Evolutionary conservation across 129 eudicot species (phyloP).

Genomic region (Artemisia argyi): DNA sequence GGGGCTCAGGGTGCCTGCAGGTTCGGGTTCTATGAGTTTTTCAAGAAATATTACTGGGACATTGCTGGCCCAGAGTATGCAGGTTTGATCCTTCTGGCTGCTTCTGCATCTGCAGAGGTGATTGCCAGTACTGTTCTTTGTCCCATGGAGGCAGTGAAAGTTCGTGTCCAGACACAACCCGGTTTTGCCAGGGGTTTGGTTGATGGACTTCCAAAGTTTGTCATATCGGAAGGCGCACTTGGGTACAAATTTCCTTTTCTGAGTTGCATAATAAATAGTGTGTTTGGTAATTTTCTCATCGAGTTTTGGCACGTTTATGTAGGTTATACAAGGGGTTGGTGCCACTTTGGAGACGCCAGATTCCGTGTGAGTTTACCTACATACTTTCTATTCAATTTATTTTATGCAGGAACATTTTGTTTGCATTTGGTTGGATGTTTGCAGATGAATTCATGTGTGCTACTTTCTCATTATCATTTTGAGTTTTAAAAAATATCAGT

Average conservation of each 20-base stretch:
- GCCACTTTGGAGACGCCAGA: conserved; percentile 90
- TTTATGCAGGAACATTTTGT: conserved; percentile 1
- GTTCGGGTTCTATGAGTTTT: conserved; percentile 40
- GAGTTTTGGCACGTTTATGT: conserved; percentile 22
- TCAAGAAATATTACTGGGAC: conserved; percentile 84
- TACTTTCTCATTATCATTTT: neutral
- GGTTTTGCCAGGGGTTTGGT: conserved; percentile 78
- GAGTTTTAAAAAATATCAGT: too few relatives aligned
- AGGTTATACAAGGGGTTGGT: conserved; percentile 85
- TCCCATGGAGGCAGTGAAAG: conserved; percentile 85
- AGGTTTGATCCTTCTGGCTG: conserved; percentile 76
- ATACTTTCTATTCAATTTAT: neutral
- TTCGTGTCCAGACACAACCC: conserved; percentile 85
- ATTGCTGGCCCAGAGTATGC: conserved; percentile 78
- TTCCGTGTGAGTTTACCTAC: conserved; percentile 62
- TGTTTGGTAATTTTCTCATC: neutral
- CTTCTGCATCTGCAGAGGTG: conserved; percentile 78
- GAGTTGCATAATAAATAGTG: neutral
- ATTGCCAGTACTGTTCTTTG: conserved; percentile 80
- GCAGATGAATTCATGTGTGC: neutral
- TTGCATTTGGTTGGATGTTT: neutral
- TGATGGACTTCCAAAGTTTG: conserved; percentile 80
- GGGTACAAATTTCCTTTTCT: conserved; percentile 43
- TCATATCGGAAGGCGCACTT: conserved; percentile 74
- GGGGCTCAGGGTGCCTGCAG: conserved; percentile 62